Base-by-base conservation (phyloP, 805 yeast species). In the Pichia thaimueangensis region DNA sequence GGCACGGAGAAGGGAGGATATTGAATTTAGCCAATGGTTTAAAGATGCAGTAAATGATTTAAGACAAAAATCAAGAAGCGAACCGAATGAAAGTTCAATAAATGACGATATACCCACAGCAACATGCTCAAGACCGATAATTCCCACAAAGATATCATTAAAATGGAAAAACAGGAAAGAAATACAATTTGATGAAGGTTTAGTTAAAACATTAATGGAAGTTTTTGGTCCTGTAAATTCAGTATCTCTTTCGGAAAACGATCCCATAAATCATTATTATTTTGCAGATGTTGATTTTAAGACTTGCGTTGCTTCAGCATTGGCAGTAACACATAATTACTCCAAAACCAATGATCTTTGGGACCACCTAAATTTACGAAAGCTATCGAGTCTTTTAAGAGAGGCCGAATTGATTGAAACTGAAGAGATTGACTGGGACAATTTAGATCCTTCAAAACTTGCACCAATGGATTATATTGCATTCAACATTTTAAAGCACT, bases 131-230 rank as follows among this genome's bases (percentile, higher is more conserved):
- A n/a, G n/a, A n/a, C n/a, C n/a, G n/a, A n/a, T n/a, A n/a, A 25
- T 39, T n/a, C 50, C 39, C 10, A 31, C 22, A 30, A 20, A 6
- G 2, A 22, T 39, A 5, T 3, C 27, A 7, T 32, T 74, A 21
- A 66, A 61, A 48, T 75, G 80, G 78, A 74, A 73, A 49, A 60
- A 63, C 35, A 64, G 64, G 43, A 62, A 61, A 6, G 68, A 65
- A 34, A 35, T 70, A 5, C 50, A 53, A 13, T 54, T 72, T 17
- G 60, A 58, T 19, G 49, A 46, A 1, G 68, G 61, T 1, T 55
- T 66, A 3, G 53, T 75, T 17, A 20, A 31, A 19, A 55, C 61
- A 35, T 56, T 75, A 22, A 70, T 75, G 77, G 50, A 51, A 16
- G 67, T 67, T 2, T 75, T 74, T 55, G 81, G 80, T 1, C 48